Conservation (phyloP, 495 filamentous ascomycete species). For the Xylaria palmicola region DNA sequence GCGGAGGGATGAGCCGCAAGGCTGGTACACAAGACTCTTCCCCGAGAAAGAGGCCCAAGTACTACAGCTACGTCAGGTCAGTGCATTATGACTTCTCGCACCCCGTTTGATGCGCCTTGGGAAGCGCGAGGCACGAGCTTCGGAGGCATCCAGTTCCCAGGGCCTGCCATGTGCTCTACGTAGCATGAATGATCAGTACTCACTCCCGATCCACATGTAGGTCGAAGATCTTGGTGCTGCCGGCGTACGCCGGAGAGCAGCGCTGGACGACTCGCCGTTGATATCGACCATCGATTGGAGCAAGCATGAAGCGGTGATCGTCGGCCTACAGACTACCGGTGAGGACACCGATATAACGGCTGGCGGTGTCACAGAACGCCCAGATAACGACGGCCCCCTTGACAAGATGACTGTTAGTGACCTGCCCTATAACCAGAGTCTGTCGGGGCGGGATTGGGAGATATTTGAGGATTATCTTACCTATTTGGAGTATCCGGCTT, state of each 20-base stretch:
- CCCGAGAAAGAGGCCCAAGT: background rate
- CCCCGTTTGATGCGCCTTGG: background rate
- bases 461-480: conserved; percentile 13
- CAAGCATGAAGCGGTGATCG: conserved; percentile 1
- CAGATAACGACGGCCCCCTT: conserved; percentile 1
- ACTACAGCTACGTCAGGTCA: conserved; percentile 6
- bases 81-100: background rate
- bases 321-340: conserved; percentile 1
- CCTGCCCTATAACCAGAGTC: conserved; percentile 5
- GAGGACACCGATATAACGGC: background rate
- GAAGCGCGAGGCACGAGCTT: background rate
- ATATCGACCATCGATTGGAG: conserved; percentile 4
- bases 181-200: background rate
- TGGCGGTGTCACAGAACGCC: background rate
- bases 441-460: conserved; percentile 6
- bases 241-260: conserved; percentile 4
- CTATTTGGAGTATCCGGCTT: conserved; percentile 10
- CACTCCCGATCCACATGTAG: background rate
- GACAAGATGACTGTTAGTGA: conserved; percentile 11
- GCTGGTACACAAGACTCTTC: conserved; percentile 4
- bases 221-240: conserved; percentile 8
- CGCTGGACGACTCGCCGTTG: background rate
- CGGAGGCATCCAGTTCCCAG: background rate
- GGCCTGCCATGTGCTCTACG: background rate
- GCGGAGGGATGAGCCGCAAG: background rate